A percentile compares a stretch with the other conserved stretches of the same genome.
Conservation (phyloP, 345 rosid genomes). For the Citrus glauca region DNA sequence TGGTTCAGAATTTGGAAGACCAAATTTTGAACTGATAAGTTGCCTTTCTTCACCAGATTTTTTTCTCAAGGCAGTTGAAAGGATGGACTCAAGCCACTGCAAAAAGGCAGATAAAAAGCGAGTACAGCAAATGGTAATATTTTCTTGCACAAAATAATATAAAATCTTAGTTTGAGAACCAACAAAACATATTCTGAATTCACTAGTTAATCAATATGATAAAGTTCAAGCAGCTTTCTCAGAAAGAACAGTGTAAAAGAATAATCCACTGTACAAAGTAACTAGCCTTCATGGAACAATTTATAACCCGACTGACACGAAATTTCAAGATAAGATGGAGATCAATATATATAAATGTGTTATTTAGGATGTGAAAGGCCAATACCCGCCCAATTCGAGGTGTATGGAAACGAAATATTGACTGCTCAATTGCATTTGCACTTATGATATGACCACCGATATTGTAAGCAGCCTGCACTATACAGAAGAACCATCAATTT, state of each 20-base stretch:
- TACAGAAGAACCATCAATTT: slow-evolving; percentile 34
- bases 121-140: slow-evolving; percentile 4
- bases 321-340: background rate
- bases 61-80: slow-evolving; percentile 73
- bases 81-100: slow-evolving; percentile 89
- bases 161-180: background rate
- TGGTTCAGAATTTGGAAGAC: slow-evolving; percentile 51
- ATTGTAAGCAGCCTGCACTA: slow-evolving; percentile 92
- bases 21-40: slow-evolving; percentile 49
- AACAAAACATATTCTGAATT: background rate
- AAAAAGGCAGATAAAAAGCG: slow-evolving; percentile 6
- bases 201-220: background rate
- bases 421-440: slow-evolving; percentile 83
- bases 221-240: background rate
- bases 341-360: background rate
- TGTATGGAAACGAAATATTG: slow-evolving; percentile 66
- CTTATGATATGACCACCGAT: slow-evolving; percentile 74
- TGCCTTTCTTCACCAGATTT: slow-evolving; percentile 69
- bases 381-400: slow-evolving; percentile 76
- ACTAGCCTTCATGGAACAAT: background rate
- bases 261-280: background rate
- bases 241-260: background rate
- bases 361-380: slow-evolving; percentile 5
- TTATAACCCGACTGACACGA: background rate
- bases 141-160: background rate